Percentiles rank a stretch among this genome's conserved stretches.
Conservation (phyloP, 2,329 filamentous ascomycete genomes). For the Stagonosporopsis chrysanthemi region DNA sequence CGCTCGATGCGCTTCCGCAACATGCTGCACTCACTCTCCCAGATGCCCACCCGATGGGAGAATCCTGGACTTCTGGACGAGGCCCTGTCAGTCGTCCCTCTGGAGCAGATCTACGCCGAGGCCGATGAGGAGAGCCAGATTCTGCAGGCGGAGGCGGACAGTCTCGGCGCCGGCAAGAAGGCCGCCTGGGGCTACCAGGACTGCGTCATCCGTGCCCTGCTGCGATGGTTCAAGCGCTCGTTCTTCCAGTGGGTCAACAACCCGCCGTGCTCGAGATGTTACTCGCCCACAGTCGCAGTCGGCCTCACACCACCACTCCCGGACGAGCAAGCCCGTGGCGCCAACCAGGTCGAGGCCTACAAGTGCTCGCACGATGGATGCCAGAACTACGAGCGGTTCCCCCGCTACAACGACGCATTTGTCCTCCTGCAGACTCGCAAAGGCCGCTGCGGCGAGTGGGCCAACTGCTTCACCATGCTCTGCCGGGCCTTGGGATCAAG, state of each 20-base stretch:
- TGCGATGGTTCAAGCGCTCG: conserved; percentile 94
- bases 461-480: conserved; percentile 98
- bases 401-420: conserved; percentile 95
- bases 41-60: conserved; percentile 92
- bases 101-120: conserved; percentile 91
- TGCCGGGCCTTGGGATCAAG: conserved; percentile 90
- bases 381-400: conserved; percentile 84
- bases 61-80: conserved; percentile 95
- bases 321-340: conserved; percentile 88
- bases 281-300: conserved; percentile 80
- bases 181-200: conserved; percentile 98
- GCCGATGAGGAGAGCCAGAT: conserved; percentile 94
- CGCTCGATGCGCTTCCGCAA: conserved; percentile 64
- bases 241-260: conserved; percentile 99
- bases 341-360: conserved; percentile 87
- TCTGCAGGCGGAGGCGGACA: conserved; percentile 84
- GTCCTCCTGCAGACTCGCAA: conserved; percentile 84
- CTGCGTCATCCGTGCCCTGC: conserved; percentile 86
- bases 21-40: conserved; percentile 82
- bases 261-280: conserved; percentile 81
- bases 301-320: conserved; percentile 85
- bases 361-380: conserved; percentile 80
- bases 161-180: conserved; percentile 79
- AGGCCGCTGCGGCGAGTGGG: conserved; percentile 93
- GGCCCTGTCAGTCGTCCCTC: conserved; percentile 82